Evolutionary conservation across 31 red algal species (phyloP), one percentile per base, ranked within the genome.

Genomic region (Porphyra umbilicalis): DNA sequence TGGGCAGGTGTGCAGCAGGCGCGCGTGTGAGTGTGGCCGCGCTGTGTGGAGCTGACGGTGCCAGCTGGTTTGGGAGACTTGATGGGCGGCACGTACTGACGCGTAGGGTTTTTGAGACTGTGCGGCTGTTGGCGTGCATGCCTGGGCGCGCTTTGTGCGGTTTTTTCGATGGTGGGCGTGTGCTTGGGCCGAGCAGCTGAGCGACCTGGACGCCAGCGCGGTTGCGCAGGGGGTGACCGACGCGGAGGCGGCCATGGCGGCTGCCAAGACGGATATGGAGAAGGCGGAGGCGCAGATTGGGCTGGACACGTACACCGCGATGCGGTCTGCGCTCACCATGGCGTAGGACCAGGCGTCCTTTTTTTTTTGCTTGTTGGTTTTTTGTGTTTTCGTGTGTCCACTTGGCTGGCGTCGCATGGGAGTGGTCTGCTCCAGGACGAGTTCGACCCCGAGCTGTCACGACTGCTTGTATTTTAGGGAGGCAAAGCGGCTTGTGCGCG

Each of bases 211-310:
- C 80, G 84, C 89, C 8, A 85, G 90, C 31, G 95, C 88, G 9
- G 92, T 98, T 40, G 39, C 78, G 76, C 88, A 88, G 75, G 92
- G 89, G 57, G 78, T 98, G 2, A 76, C 85, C 25, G 92, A 98
- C 16, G 87, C 85, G 37, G 92, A 98, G 82, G 84, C 87, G 32
- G 85, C 92, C 10, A 76, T 98, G 31, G 84, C 84, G 32, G 57
- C 86, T 8, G 88, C 92, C 77, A 84, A 83, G 39, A 87, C 86
- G 35, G 89, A 92, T 35, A 38, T 87, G 38, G 86, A 88, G 79
- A 81, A 86, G 37, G 95, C 95, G 35, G 94, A 92, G 36, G 95
- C 95, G 39, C 95, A 98, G 74, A 98, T 98, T 78, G 95, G 95
- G 31, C 81, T 97, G n/a, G 95, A 97, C 84, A 91, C 93, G 68